These are phyloP conservation scores for Candida coleopterorum DNA, from an alignment of 805 yeast species.

Conservation along the genomic window DNA sequence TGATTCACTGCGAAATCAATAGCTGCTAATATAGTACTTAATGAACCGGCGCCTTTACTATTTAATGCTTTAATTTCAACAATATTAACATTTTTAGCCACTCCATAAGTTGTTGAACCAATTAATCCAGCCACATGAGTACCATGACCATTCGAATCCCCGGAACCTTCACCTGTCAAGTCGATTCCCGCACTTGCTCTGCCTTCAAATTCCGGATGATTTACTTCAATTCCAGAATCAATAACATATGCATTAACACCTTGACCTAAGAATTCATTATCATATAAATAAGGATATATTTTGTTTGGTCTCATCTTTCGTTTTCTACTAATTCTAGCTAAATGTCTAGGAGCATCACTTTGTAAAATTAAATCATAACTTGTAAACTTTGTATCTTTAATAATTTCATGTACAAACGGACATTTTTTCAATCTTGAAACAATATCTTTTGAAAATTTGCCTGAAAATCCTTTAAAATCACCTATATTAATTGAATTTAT, in stretches of 20 bases:
- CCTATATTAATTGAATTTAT: conserved; percentile 61
- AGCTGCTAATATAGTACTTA: conserved; percentile 61
- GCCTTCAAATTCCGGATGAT: conserved; percentile 61
- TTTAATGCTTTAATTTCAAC: conserved; percentile 75
- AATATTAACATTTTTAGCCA: conserved; percentile 50
- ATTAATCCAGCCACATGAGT: conserved; percentile 54
- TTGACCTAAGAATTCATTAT: conserved; percentile 44
- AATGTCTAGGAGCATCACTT: conserved; percentile 55
- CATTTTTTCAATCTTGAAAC: conserved; percentile 46
- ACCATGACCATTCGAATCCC: conserved; percentile 53
- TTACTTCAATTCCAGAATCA: conserved; percentile 72
- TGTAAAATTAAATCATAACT: conserved; percentile 49
- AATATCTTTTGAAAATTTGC: conserved; percentile 48
- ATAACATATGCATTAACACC: conserved; percentile 71
- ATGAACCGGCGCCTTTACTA: conserved; percentile 62
- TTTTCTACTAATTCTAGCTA: conserved; percentile 58
- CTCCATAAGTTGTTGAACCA: conserved; percentile 49
- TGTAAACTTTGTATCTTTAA: conserved; percentile 58
- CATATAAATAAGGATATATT: conserved; percentile 43
- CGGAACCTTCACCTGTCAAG: conserved; percentile 55
- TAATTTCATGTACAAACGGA: conserved; percentile 64
- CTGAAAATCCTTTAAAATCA: conserved; percentile 64
- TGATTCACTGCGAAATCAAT: conserved; percentile 67
- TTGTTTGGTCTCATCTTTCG: conserved; percentile 16
- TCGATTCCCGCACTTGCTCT: conserved; percentile 58